These are phyloP conservation scores for Pythium volutum DNA, from an alignment of 352 stramenopile species.

Conservation along the genomic window DNA sequence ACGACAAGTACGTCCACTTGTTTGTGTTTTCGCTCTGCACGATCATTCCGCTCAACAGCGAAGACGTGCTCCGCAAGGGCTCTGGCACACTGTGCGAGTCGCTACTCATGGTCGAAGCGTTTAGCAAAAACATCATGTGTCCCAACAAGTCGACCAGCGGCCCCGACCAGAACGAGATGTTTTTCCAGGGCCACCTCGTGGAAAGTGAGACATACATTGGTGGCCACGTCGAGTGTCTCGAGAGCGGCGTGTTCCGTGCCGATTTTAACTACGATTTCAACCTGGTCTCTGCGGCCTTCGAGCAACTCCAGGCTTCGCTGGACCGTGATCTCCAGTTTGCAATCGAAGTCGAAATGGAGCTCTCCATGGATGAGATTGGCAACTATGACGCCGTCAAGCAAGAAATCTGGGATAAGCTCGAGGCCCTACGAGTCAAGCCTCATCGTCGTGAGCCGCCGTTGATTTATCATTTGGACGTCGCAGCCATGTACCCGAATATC, in stretches of 20 bases:
- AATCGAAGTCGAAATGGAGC: constrained; percentile 91
- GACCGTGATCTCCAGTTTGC: constrained; percentile 97
- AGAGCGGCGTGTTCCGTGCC: constrained; percentile 97
- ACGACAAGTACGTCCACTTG: constrained; percentile 99
- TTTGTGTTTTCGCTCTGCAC: constrained; percentile 99
- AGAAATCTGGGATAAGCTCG: constrained; percentile 93
- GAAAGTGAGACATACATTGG: constrained; percentile 99
- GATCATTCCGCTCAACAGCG: constrained; percentile 97
- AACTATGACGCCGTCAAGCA: constrained; percentile 86
- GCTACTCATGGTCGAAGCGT: constrained; percentile 98
- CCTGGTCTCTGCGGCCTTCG: constrained; percentile 92
- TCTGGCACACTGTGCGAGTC: constrained; percentile 98
- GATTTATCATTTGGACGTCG: constrained; percentile 99
- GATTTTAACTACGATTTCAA: constrained; percentile 98
- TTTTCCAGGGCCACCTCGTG: constrained; percentile 94
- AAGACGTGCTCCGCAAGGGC: constrained; percentile 97
- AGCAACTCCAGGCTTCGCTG: constrained; percentile 96
- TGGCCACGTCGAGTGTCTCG: constrained; percentile 98
- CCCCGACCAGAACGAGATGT: constrained; percentile 47
- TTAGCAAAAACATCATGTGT: constrained; percentile 94
- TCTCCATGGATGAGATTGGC: constrained; percentile 87
- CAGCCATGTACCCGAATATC: constrained; percentile 99
- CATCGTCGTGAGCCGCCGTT: constrained; percentile 90
- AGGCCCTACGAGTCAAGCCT: constrained; percentile 92
- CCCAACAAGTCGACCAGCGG: constrained; percentile 97